Evolutionary conservation across 345 rosid species (phyloP), one percentile per base, ranked within the genome.

Genomic region (Dovyalis caffra): DNA sequence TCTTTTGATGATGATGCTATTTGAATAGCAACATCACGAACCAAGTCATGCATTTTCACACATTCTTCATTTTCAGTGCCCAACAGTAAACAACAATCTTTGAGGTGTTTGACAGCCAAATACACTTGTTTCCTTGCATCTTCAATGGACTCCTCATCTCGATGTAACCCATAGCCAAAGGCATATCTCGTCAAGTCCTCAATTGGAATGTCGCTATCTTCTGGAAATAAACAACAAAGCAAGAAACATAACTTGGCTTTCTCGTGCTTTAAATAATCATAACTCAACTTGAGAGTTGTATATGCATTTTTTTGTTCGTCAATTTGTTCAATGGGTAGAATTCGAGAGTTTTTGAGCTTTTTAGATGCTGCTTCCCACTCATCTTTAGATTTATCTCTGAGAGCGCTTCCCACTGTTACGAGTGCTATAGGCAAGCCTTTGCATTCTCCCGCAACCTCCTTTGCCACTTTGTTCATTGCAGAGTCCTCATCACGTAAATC

Each of bases 1-100:
- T 18, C 53, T 8, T 2, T 28, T 32, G 5, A 8, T 0, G 77
- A n/a, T n/a, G n/a, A n/a, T n/a, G n/a, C n/a, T n/a, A n/a, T n/a
- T n/a, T n/a, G n/a, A n/a, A n/a, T n/a, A n/a, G n/a, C n/a, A n/a
- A n/a, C n/a, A n/a, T n/a, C n/a, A n/a, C n/a, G n/a, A 35, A 75
- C 66, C 66, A 75, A n/a, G 11, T 58, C 66, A 40, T 75, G 72
- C 72, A 75, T 75, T 67, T 67, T 75, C 31, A 56, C 66, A 21
- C 10, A 1, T 34, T 49, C 64, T 56, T 23, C 58, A 56, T 3
- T 65, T 23, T 57, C 72, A 51, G 29, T 35, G 18, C 57, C 65
- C 20, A 75, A 12, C 53, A 75, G 29, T 35, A 75, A 56, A 56
- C 70, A 33, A 4, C 66, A 38, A 56, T 16, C 65, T 75, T 25